Evolutionary conservation across 2,329 filamentous ascomycete genomes (phyloP).

Genomic region (Sclerotinia sclerotiorum): DNA sequence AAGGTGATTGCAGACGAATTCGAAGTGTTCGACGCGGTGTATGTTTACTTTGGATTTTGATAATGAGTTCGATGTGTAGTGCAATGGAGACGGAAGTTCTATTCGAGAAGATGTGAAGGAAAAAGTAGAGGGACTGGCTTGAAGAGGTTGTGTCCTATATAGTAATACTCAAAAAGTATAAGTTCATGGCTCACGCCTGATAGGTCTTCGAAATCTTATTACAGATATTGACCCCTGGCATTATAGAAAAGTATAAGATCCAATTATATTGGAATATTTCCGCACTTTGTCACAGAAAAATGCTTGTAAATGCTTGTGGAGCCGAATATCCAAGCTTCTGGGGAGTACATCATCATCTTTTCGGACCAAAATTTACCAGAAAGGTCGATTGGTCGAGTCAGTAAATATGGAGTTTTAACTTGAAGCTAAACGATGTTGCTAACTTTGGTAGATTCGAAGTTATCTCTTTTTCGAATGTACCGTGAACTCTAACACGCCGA

Average conservation of each 20-base stretch:
- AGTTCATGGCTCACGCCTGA: conserved; percentile 18
- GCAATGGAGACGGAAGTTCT: background rate
- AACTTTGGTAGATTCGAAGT: background rate
- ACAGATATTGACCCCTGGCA: conserved; percentile 15
- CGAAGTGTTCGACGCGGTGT: background rate
- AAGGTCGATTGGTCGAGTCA: conserved; percentile 13
- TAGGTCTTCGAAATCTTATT: conserved; percentile 19
- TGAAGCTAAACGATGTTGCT: background rate
- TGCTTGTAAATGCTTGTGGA: conserved; percentile 17
- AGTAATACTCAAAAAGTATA: background rate
- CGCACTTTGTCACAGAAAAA: conserved; percentile 15
- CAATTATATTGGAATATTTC: conserved; percentile 15
- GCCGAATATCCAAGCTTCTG: conserved; percentile 17
- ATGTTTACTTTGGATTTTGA: conserved; percentile 13
- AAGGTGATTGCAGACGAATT: conserved; percentile 8
- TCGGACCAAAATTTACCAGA: conserved; percentile 9
- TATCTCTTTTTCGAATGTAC: background rate
- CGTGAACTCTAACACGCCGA: background rate
- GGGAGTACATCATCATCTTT: conserved; percentile 11
- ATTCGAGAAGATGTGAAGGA: conserved; percentile 4
- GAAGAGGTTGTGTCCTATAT: conserved; percentile 5
- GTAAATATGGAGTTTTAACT: conserved; percentile 9
- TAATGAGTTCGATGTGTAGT: background rate
- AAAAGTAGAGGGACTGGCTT: background rate
- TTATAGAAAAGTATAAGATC: conserved; percentile 18